Evolutionary conservation across 371 early-diverging fungal genomes (phyloP).

Genomic region (Choanephora cucurbitarum): DNA sequence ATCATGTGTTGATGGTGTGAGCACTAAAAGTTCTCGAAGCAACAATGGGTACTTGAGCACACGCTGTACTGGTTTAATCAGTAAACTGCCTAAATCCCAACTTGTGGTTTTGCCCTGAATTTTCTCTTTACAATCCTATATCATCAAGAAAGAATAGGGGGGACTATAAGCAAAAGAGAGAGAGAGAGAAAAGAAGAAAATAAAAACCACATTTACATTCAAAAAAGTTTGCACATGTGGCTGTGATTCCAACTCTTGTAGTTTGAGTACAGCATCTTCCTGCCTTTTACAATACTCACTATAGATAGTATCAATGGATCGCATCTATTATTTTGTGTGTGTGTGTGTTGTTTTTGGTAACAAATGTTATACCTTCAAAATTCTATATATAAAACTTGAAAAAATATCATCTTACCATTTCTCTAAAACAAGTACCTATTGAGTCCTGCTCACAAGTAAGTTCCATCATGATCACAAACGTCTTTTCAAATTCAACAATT

Average conservation of each 20-base stretch:
- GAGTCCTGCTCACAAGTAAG: slow-evolving; percentile 28
- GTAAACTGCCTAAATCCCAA: slow-evolving; percentile 79
- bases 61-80: slow-evolving; percentile 94
- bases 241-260: slow-evolving; percentile 59
- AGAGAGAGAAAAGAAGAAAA: no score
- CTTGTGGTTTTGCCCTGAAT: slow-evolving; percentile 68
- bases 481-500: slow-evolving; percentile 57
- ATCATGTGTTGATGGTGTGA: slow-evolving; percentile 60
- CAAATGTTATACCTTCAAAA: no score
- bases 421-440: slow-evolving; percentile 63
- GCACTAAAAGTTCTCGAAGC: slow-evolving; percentile 60
- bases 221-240: slow-evolving; percentile 53
- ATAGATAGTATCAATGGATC: slow-evolving; percentile 62
- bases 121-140: slow-evolving; percentile 53
- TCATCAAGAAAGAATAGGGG: background rate
- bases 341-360: no score
- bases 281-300: slow-evolving; percentile 79
- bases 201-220: slow-evolving; percentile 44
- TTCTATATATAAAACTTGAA: no score
- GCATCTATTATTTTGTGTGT: no score
- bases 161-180: no score
- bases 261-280: slow-evolving; percentile 62
- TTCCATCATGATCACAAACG: slow-evolving; percentile 45
- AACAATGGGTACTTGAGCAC: slow-evolving; percentile 76
- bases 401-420: slow-evolving; percentile 50